Base-by-base conservation (phyloP, 768 basidiomycete species). In the Obba rivulosa region DNA sequence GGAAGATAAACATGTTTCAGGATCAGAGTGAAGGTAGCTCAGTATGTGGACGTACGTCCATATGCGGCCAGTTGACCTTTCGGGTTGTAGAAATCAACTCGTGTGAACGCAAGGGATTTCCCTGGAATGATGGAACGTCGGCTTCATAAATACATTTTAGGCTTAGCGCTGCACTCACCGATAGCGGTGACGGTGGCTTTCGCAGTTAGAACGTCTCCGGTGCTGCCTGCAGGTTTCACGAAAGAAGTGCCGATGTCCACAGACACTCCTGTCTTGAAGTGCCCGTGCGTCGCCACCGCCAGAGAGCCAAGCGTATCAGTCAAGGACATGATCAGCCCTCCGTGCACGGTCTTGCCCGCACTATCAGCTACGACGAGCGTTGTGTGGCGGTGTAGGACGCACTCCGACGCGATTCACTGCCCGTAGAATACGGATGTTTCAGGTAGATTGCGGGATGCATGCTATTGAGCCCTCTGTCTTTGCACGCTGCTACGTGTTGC, bases 241-340 rank as follows among this genome's bases (percentile, higher is more conserved):
- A 91, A 92, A 1, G 85, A 85, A 0, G 88, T 69, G 21, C 69
- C 82, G 53, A 92, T 80, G 61, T 92, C 89, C 3, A 87, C 88
- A 2, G 87, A 89, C 9, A 92, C 88, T 14, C 90, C 88, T 0
- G 90, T 92, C 88, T 90, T 89, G 58, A 70, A 92, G 8, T 89
- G 83, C 2, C 90, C 90, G 53, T 82, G 83, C 13, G 82, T 78
- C 1, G 88, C 85, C 21, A 92, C 79, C n/a, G 85, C 88, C 16
- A 92, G 76, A 1, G 89, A 91, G 3, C 90, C 89, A 16, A 92
- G 65, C 13, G 88, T 90, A 63, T 92, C 90, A 4, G 90, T 91
- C 24, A 92, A 68, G 8, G 89, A 88, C 60, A 87, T 63, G 54
- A 92, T 78, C 34, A 92, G 74, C 18, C 90, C 90, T 16, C 90